Evolutionary conservation across 1,139 yeast genomes (phyloP).

Genomic region (Pichia sp.): DNA sequence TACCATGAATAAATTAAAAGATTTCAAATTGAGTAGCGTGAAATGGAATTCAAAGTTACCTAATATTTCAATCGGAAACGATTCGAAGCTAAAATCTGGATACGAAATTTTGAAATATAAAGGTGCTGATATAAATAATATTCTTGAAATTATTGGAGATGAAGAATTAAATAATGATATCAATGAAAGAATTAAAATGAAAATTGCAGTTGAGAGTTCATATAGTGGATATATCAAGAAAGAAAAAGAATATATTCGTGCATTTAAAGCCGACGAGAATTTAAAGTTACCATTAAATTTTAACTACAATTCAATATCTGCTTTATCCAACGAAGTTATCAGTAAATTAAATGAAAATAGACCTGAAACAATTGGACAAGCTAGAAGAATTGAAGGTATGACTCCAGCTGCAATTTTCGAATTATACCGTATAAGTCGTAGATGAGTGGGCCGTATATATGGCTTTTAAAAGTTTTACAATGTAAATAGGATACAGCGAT

Average conservation of each 20-base stretch:
- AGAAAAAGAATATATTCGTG: slow-evolving; percentile 63
- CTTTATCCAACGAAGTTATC: slow-evolving; percentile 70
- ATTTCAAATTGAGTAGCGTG: slow-evolving; percentile 43
- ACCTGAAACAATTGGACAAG: slow-evolving; percentile 91
- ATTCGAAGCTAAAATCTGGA: slow-evolving; percentile 43
- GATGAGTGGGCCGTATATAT: neutral
- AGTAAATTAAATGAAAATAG: slow-evolving; percentile 63
- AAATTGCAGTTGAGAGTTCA: slow-evolving; percentile 71
- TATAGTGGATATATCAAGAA: slow-evolving; percentile 76
- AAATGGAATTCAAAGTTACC: slow-evolving; percentile 49
- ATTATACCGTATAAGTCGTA: slow-evolving; percentile 38
- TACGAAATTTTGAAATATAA: slow-evolving; percentile 48
- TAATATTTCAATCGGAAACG: slow-evolving; percentile 32
- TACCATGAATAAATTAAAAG: slow-evolving; percentile 41
- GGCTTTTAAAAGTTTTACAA: neutral
- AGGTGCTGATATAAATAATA: slow-evolving; percentile 27
- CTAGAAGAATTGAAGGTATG: slow-evolving; percentile 87
- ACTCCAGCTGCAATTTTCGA: slow-evolving; percentile 83
- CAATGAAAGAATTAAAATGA: slow-evolving; percentile 49
- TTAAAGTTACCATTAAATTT: slow-evolving; percentile 58
- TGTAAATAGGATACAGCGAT: neutral
- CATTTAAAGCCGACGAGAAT: slow-evolving; percentile 78
- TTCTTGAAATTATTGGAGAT: slow-evolving; percentile 33
- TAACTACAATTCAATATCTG: slow-evolving; percentile 48
- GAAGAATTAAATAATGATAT: slow-evolving; percentile 28